Evolutionary conservation across 768 basidiomycete genomes (phyloP).

Genomic region (Kwoniella dendrophila): DNA sequence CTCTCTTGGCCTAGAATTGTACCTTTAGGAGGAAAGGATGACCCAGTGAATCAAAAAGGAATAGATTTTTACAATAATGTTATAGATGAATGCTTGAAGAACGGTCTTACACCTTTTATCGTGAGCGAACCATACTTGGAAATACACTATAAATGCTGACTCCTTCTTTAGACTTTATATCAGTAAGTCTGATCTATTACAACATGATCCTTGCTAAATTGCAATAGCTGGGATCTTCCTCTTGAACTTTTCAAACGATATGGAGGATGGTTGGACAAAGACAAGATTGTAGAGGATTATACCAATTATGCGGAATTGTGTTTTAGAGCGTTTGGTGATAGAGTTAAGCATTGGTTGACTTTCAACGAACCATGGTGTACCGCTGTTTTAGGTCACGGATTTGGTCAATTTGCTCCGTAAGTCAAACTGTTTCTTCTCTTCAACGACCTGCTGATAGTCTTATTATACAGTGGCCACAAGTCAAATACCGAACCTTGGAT

Average conservation of each 20-base stretch:
- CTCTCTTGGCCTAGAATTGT: conserved; percentile 76
- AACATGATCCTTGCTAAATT: too few relatives aligned
- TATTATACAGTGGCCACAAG: conserved; percentile 30
- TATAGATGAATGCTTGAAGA: conserved; percentile 68
- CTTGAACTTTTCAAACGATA: conserved; percentile 73
- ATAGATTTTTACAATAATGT: conserved; percentile 71
- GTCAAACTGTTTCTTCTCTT: conserved; percentile 2
- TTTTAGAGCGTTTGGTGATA: conserved; percentile 73
- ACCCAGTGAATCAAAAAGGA: conserved; percentile 71
- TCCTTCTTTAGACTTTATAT: conserved; percentile 22
- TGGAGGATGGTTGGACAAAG: conserved; percentile 72
- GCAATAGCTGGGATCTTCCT: conserved; percentile 69
- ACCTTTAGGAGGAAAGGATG: conserved; percentile 67
- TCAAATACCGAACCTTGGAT: conserved; percentile 46
- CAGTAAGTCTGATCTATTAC: conserved; percentile 26
- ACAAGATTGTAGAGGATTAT: conserved; percentile 69
- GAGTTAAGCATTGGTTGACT: conserved; percentile 76
- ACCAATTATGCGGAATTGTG: conserved; percentile 67
- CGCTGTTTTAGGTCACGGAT: conserved; percentile 69
- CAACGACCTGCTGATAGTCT: not conserved
- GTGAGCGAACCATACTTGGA: conserved; percentile 38
- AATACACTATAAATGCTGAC: conserved; percentile 1
- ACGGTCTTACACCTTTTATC: conserved; percentile 62
- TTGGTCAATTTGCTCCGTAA: conserved; percentile 64
- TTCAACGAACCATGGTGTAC: conserved; percentile 67